Percentiles rank a stretch among this genome's conserved stretches.
Evolutionary conservation across 1,139 yeast genomes (phyloP).

Genomic region (Hyphopichia buzzinii): DNA sequence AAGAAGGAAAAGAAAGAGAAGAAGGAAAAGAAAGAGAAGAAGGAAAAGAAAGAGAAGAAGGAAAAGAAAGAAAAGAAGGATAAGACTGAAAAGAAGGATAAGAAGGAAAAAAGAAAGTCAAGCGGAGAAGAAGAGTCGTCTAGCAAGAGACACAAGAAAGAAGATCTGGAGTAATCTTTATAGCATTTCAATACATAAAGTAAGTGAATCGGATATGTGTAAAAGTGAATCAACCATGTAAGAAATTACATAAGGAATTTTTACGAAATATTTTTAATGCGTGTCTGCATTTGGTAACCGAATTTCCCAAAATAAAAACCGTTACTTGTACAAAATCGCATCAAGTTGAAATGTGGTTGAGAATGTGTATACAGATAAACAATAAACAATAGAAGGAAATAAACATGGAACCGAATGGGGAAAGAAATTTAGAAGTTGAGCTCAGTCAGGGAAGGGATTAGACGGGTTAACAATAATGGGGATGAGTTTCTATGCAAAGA

Average conservation of each 20-base stretch:
- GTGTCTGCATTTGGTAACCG: background rate
- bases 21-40: conserved; percentile 3
- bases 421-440: too few relatives aligned
- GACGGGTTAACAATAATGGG: too few relatives aligned
- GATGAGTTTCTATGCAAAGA: too few relatives aligned
- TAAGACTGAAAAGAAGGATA: conserved; percentile 2
- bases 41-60: conserved; percentile 4
- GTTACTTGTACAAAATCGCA: background rate
- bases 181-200: background rate
- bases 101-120: conserved; percentile 1
- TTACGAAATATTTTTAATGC: background rate
- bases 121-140: background rate
- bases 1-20: conserved; percentile 14
- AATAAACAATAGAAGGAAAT: background rate
- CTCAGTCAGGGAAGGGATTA: too few relatives aligned
- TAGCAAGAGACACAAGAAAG: background rate
- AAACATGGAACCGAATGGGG: background rate
- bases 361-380: background rate
- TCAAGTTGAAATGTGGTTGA: background rate
- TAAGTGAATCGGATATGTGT: too few relatives aligned
- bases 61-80: conserved; percentile 5
- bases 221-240: too few relatives aligned
- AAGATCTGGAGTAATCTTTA: background rate
- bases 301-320: background rate
- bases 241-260: too few relatives aligned